Conservation (phyloP, 495 filamentous ascomycete species). For the Hypomontagnella submonticulosa region DNA sequence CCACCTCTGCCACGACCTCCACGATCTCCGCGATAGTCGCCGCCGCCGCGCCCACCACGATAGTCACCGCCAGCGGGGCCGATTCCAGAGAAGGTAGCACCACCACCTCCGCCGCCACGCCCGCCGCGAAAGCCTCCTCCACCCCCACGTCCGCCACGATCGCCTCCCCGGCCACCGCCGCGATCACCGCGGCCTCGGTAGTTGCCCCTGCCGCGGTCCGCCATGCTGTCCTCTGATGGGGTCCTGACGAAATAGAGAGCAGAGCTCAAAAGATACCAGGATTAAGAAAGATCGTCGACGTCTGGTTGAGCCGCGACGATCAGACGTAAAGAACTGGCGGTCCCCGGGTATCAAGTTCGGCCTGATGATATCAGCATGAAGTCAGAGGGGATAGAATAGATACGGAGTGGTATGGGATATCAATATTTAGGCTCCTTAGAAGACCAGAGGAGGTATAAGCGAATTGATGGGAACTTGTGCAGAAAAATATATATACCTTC, state of each 20-base stretch:
- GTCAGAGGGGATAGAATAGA: no score
- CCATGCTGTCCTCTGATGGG: constrained; percentile 15
- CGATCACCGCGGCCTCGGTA: constrained; percentile 42
- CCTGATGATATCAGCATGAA: no score
- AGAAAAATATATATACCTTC: background rate
- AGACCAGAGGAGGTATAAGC: no score
- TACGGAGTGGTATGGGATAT: constrained; percentile 8
- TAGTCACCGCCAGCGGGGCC: constrained; percentile 23
- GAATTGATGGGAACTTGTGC: no score
- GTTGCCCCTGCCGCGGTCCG: constrained; percentile 29
- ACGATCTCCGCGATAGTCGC: constrained; percentile 36
- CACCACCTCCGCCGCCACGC: constrained; percentile 35
- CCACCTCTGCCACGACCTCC: constrained; percentile 28
- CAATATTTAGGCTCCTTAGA: background rate
- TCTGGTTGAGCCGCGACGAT: no score
- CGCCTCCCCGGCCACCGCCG: constrained; percentile 42
- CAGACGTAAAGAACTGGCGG: no score
- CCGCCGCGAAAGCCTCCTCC: constrained; percentile 46
- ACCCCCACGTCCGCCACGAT: constrained; percentile 42
- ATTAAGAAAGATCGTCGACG: no score
- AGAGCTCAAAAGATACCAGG: no score
- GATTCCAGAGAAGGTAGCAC: constrained; percentile 8
- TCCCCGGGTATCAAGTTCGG: no score
- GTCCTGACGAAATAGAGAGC: no score
- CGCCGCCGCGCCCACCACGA: constrained; percentile 29